Evolutionary conservation across 2,329 filamentous ascomycete genomes (phyloP), one percentile per base, ranked within the genome.

Genomic region (Huntiella savannae): DNA sequence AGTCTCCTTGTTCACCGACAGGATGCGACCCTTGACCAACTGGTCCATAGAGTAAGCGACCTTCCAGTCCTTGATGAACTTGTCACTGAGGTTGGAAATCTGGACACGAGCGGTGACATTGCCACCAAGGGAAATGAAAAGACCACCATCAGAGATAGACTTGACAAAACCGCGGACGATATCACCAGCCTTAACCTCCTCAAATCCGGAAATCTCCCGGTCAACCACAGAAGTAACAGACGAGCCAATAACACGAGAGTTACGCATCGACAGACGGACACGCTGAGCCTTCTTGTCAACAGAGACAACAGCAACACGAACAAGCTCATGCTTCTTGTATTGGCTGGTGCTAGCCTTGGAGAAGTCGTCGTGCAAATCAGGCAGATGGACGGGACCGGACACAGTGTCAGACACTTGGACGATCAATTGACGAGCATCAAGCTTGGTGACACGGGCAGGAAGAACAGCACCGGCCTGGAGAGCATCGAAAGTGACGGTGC

Each of bases 61-160:
- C 64, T 94, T 92, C 91, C 91, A 98, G 51, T 96, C 84, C 62
- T 96, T 96, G 55, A 98, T 65, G 59, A 79, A 98, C 5, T 75
- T 73, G 59, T 98, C 91, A 0, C 87, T 94, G 11, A 98, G 70
- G 59, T 96, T 87, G 7, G 81, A 75, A 45, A 96, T 79, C 54
- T 83, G 80, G 41, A 94, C 82, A 55, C 87, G 80, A 1, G 79
- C 87, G 43, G 82, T 82, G 13, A 94, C 70, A 52, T 80, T 76
- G 13, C 83, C 82, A 38, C 87, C 86, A 3, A 98, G 69, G 19
- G 79, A 72, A 40, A 98, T 74, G 55, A 95, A 94, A 2, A 98
- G 62, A 45, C 91, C 91, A 59, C 86, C 88, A 53, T 94, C 85
- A 0, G 82, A 73, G 37, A 96, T 77, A 53, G 85, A 84, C 63